These are phyloP conservation scores for Brettanomyces sp. DNA, from an alignment of 805 yeast species.

Conservation along the genomic window DNA sequence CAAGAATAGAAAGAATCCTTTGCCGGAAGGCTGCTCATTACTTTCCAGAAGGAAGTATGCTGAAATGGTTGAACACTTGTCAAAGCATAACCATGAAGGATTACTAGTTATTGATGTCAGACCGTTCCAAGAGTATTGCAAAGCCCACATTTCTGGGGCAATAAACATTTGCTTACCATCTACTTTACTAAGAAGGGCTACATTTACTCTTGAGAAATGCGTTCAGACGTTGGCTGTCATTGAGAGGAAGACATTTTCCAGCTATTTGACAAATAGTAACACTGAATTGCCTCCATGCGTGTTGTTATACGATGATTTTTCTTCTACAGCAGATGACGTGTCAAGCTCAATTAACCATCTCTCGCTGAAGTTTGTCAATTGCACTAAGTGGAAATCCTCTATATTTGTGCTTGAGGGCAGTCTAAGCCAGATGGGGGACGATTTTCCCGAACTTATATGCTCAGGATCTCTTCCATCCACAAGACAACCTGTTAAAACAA, in stretches of 20 bases:
- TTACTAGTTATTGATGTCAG: conserved; percentile 64
- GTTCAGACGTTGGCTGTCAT: conserved; percentile 47
- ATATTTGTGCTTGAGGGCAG: conserved; percentile 35
- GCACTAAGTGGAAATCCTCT: conserved; percentile 29
- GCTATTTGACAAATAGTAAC: conserved; percentile 21
- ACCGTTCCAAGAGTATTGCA: conserved; percentile 66
- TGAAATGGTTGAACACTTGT: neutral
- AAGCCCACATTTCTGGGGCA: conserved; percentile 47
- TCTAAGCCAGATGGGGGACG: conserved; percentile 26
- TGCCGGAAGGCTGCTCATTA: neutral
- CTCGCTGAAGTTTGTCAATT: conserved; percentile 36
- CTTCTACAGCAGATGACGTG: conserved; percentile 22
- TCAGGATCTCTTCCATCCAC: conserved; percentile 13
- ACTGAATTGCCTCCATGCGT: conserved; percentile 30
- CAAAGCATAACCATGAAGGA: conserved; percentile 8
- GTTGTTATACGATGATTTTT: conserved; percentile 42
- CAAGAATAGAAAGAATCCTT: neutral
- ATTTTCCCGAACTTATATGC: conserved; percentile 20
- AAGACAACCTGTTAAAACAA: neutral
- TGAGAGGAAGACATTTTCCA: conserved; percentile 36
- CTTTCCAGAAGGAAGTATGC: neutral
- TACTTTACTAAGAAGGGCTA: conserved; percentile 70
- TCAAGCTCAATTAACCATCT: conserved; percentile 36
- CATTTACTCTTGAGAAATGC: conserved; percentile 57
- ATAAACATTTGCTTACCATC: conserved; percentile 81